Percentiles rank a stretch among this genome's conserved stretches.
Conservation (phyloP, 768 basidiomycete genomes). For the Psilocybe cyanescens region DNA sequence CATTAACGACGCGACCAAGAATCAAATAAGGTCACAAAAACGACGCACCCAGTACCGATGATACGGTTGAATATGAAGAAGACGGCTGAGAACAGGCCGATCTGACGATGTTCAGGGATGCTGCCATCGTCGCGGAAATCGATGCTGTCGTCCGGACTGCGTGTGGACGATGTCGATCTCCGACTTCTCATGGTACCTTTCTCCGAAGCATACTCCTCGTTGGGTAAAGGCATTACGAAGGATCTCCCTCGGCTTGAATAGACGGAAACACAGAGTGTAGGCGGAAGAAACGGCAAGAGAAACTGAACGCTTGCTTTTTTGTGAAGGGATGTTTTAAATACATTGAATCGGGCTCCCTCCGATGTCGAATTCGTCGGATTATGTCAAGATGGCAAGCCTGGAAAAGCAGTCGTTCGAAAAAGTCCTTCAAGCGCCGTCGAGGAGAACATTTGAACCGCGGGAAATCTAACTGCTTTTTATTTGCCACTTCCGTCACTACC, state of each 20-base stretch:
- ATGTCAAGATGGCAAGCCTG: background rate
- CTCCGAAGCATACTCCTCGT: background rate
- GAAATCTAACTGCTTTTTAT: background rate
- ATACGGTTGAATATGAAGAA: conserved; percentile 48
- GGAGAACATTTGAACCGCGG: background rate
- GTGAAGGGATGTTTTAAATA: background rate
- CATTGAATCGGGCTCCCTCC: background rate
- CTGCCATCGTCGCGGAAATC: background rate
- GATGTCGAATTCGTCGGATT: background rate
- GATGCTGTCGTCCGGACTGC: background rate
- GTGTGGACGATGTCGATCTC: background rate
- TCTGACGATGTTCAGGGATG: conserved; percentile 14
- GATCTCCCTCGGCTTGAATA: background rate
- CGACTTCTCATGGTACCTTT: background rate
- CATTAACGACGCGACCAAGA: background rate
- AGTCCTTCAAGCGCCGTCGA: background rate
- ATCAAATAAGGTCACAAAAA: background rate
- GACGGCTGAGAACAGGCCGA: conserved; percentile 34
- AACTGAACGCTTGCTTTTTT: background rate
- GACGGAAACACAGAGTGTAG: no score
- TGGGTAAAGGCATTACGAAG: background rate
- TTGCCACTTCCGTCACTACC: background rate
- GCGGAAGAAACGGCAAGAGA: no score
- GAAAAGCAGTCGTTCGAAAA: background rate
- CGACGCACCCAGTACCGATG: conserved; percentile 44